Conservation (phyloP, 2,329 filamentous ascomycete species). For the Aspergillus sp. region DNA sequence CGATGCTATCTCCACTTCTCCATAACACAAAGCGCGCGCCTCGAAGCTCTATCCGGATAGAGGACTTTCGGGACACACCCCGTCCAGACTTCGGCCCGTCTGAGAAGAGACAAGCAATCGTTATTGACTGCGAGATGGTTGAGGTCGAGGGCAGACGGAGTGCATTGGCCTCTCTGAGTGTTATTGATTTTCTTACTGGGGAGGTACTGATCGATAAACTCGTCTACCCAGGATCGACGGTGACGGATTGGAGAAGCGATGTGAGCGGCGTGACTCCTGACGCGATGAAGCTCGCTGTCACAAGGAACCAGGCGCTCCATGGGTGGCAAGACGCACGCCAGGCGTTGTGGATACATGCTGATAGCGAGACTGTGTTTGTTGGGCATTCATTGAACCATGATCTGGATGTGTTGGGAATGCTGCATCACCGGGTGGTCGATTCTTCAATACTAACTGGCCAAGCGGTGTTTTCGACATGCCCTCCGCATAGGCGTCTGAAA, state of each 20-base stretch:
- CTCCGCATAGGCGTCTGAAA: background rate
- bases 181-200: slow-evolving; percentile 48
- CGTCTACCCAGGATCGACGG: slow-evolving; percentile 36
- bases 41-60: background rate
- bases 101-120: slow-evolving; percentile 29
- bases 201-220: slow-evolving; percentile 46
- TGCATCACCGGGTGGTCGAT: slow-evolving; percentile 47
- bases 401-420: slow-evolving; percentile 44
- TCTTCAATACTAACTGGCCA: slow-evolving; percentile 42
- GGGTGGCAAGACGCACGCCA: slow-evolving; percentile 47
- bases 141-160: slow-evolving; percentile 25
- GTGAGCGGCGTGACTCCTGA: slow-evolving; percentile 40
- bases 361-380: slow-evolving; percentile 47
- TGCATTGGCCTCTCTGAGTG: slow-evolving; percentile 40
- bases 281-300: slow-evolving; percentile 32
- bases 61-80: background rate
- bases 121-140: slow-evolving; percentile 53
- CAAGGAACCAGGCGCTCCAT: slow-evolving; percentile 29
- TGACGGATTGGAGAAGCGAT: slow-evolving; percentile 38
- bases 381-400: slow-evolving; percentile 51
- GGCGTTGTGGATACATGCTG: slow-evolving; percentile 43
- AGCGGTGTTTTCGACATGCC: slow-evolving; percentile 18
- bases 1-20: too few species aligned
- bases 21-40: too few species aligned
- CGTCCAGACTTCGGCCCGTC: background rate